These are phyloP conservation scores for Fusarium pseudocircinatum DNA, from an alignment of 2,329 filamentous ascomycete species.

Conservation along the genomic window DNA sequence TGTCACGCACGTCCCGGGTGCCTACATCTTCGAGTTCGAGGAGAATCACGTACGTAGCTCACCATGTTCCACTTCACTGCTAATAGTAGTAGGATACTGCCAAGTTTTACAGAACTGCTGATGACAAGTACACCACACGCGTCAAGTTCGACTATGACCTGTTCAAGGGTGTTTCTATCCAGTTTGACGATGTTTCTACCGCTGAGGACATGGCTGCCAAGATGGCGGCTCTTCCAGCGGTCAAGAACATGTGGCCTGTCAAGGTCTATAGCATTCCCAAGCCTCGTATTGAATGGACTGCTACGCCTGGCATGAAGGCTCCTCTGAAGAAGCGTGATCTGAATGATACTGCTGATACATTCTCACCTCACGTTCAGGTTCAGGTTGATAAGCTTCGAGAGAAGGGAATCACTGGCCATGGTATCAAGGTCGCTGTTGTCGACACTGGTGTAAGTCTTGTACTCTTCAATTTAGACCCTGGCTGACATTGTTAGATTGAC, in stretches of 20 bases:
- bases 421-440: conserved; percentile 63
- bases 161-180: conserved; percentile 65
- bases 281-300: conserved; percentile 49
- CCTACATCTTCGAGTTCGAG: conserved; percentile 64
- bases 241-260: conserved; percentile 62
- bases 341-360: conserved; percentile 47
- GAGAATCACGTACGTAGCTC: conserved; percentile 54
- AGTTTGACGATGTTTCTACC: conserved; percentile 57
- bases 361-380: conserved; percentile 63
- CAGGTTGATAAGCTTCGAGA: conserved; percentile 64
- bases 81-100: conserved; percentile 51
- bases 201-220: conserved; percentile 55
- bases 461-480: rapidly evolving
- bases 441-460: conserved; percentile 60
- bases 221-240: conserved; percentile 53
- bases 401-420: conserved; percentile 60
- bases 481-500: conserved; percentile 57
- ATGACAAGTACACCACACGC: conserved; percentile 40
- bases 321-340: conserved; percentile 19
- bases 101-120: conserved; percentile 11
- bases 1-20: conserved; percentile 48
- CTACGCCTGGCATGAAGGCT: conserved; percentile 11
- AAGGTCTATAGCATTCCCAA: conserved; percentile 56
- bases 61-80: rapidly evolving
- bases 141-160: conserved; percentile 60